Base-by-base conservation (phyloP, 192 early-diverging fungal genomes). In the Funneliformis geosporum region DNA sequence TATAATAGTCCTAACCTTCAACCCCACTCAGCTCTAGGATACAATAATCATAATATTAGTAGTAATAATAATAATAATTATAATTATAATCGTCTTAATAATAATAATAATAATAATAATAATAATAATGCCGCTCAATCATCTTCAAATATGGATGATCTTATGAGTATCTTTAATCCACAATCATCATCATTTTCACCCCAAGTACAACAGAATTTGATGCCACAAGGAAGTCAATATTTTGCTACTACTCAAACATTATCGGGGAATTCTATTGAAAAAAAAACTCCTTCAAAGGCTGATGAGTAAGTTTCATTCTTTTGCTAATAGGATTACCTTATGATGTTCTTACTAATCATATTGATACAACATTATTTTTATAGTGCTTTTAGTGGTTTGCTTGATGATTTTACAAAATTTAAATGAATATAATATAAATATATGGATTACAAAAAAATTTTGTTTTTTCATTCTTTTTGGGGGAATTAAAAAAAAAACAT, bases 161-260 rank as follows among this genome's bases (percentile, higher is more conserved):
- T 38, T 11, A 38, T 25, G 16, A 67, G 27, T 39, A n/a, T 67
- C n/a, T 23, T 67, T 67, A 39, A 67, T 38, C 0, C 33, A 33
- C 65, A 72, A 72, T 10, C 39, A 44, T 40, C 16, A 23, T 72
- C 42, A 43, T 42, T 28, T n/a, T n/a, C n/a, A n/a, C 18, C 70
- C 16, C 43, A 39, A 72, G 40, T 23, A 72, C 42, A 72, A 43
- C 33, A 44, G 23, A 39, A 72, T 44, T 1, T 12, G 16, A 46
- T 74, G 47, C 73, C 73, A 11, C 73, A 74, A 33, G 73, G 73
- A 33, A 46, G 73, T 55, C 73, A 74, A 74, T 74, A 47, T 74
- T 74, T 74, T 60, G 55, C 73, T n/a, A n/a, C 72, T 47, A 8
- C 73, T 55, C 43, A 74, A 55, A 18, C 42, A 74, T n/a, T 27